phyloP scores from a whole-genome alignment of 1,139 yeast genomes.

The Saccharomyces uvarum region DNA sequence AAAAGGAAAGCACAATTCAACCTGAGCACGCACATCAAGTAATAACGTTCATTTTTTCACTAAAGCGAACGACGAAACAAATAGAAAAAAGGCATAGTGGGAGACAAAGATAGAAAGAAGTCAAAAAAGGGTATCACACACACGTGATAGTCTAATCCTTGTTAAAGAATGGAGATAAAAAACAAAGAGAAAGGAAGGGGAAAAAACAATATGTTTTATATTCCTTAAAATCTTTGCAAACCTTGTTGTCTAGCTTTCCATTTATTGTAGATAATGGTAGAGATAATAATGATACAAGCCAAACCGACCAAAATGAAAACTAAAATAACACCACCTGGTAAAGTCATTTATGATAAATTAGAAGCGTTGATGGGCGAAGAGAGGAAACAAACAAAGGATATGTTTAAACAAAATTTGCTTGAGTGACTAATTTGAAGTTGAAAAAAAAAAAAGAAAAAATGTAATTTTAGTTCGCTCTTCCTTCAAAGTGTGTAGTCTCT shows the following conservation, averaged over 20 bases:
- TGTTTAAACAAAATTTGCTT: not conserved
- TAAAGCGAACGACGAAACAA: slow-evolving; percentile 1
- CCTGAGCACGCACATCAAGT: slow-evolving; percentile 3
- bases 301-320: slow-evolving; percentile 43
- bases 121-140: slow-evolving; percentile 1
- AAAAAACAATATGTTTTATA: not conserved
- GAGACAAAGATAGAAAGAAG: slow-evolving; percentile 1
- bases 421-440: not conserved
- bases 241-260: slow-evolving; percentile 35
- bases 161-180: not conserved
- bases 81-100: not conserved
- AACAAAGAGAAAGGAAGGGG: not conserved
- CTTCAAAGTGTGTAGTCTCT: slow-evolving; percentile 1
- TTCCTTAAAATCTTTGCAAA: slow-evolving; percentile 21
- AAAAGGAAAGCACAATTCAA: slow-evolving; percentile 2
- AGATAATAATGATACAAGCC: slow-evolving; percentile 35
- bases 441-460: not conserved
- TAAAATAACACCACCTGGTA: slow-evolving; percentile 49
- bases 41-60: slow-evolving; percentile 2
- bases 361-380: not conserved
- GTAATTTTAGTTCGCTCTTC: not conserved
- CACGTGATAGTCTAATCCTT: not conserved
- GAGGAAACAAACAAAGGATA: not conserved
- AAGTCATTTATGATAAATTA: slow-evolving; percentile 8
- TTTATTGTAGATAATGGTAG: slow-evolving; percentile 30